Base-by-base conservation (phyloP, 305 asterid species). In the Fraxinus baroniana region DNA sequence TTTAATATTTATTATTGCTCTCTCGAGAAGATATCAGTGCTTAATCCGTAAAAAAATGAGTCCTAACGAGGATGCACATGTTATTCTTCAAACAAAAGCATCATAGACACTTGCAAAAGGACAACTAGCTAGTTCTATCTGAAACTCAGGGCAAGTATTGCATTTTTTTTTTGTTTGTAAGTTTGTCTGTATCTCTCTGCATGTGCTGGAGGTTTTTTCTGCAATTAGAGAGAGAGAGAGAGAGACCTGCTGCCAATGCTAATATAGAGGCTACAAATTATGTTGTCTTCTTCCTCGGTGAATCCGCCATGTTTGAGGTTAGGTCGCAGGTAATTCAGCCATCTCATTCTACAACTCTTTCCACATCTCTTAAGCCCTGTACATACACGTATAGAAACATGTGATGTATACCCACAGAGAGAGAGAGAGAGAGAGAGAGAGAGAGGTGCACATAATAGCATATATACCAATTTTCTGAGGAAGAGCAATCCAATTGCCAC, bases 201-300 rank as follows among this genome's bases (percentile, higher is more conserved):
- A 60, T 83, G 32, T 37, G 81, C 80, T 55, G 7, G 64, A 55
- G 2, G 20, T 17, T 15, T 80, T 82, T 55, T 46, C 41, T 76
- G 86, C 83, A 81, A 79, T 84, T 86, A 17, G 13, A 73, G 28
- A 80, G 41, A 49, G 66, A 76, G 71, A 24, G 1, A n/a, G 76
- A 60, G 71, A 60, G 71, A 90, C 94, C 94, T 90, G 94, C 94
- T 90, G 82, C 94, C 94, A 68, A 90, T 90, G 85, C 94, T 90
- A 83, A 90, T 90, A 71, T 90, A 90, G 86, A 90, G 91, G 86
- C 92, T 90, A 83, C 92, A 90, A 44, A 90, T 90, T 76, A 85
- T 85, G 78, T 85, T 87, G 79, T 90, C 94, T 83, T 90, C 94
- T 89, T 90, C 94, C 85, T 90, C 94, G 12, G 92, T 89, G 78